These are phyloP conservation scores for Articulospora tetracladia DNA, from an alignment of 495 filamentous ascomycete species.

Conservation along the genomic window DNA sequence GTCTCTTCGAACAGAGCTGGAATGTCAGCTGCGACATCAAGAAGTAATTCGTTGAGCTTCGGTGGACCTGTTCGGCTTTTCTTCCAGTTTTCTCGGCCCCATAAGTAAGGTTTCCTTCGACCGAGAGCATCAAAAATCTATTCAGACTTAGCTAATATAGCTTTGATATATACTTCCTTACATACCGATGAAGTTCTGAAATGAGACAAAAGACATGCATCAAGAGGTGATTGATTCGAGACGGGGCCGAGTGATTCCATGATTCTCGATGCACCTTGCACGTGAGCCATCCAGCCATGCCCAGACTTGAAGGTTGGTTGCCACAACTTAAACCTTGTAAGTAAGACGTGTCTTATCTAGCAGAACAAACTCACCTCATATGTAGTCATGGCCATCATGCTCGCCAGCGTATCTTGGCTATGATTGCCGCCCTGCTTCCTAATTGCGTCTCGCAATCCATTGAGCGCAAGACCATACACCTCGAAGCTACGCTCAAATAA, in stretches of 20 bases:
- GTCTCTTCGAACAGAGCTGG: conserved; percentile 5
- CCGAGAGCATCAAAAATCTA: conserved; percentile 5
- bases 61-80: neutral
- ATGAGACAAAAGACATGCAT: neutral
- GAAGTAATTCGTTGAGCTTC: conserved; percentile 2
- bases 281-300: conserved; percentile 9
- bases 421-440: neutral
- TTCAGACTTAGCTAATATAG: neutral
- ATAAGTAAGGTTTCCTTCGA: neutral
- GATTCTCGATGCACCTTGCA: neutral
- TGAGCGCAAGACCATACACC: neutral
- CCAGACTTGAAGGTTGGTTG: conserved; percentile 6
- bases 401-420: conserved; percentile 2
- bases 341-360: too few species aligned
- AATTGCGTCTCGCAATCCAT: neutral
- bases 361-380: conserved; percentile 3
- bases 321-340: neutral
- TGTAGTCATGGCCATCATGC: conserved; percentile 7
- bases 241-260: neutral
- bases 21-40: conserved; percentile 1
- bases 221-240: neutral
- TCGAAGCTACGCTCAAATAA: conserved; percentile 2
- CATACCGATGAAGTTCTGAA: conserved; percentile 4
- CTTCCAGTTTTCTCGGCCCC: neutral
- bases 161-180: too few species aligned